Base-by-base conservation (phyloP, 177 flowering plant genomes). In the Vitis hybrid region DNA sequence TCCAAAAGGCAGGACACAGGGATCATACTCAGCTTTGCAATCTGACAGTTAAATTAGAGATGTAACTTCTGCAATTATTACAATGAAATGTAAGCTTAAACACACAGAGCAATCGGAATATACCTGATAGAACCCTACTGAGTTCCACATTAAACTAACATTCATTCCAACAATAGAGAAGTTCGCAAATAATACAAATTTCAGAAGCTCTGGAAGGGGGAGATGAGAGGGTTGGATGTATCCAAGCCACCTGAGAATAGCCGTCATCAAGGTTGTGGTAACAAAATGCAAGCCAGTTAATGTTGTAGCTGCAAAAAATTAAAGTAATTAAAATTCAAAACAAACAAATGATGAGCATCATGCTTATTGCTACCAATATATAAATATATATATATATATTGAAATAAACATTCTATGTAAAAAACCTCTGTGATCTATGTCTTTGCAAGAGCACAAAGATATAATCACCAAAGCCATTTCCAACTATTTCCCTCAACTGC, bases 61-160 rank as follows among this genome's bases (percentile, higher is more conserved):
- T 14, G 30, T 56, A 56, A 60, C 5, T 56, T 58, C 9, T 32
- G 5, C 48, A 26, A 68, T 71, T 58, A 50, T 57, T 3, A 17
- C 21, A 17, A 12, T 18, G 14, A 67, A 60, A 14, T 14, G 52
- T 62, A 72, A 62, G 34, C 13, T 52, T 21, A 62, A 71, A 68
- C 48, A n/a, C 3, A 10, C 4, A 3, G 5, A 12, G 12, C 19
- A 68, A 21, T 11, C 60, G 18, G n/a, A 69, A 40, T 72, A 63
- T 63, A 88, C 97, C 92, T 91, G 97, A 80, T 91, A 91, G 66
- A 91, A 91, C 64, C 97, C 97, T 49, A 91, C 93, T 1, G 97
- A 91, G 62, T 91, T 91, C 91, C 88, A 89, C 93, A 91, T 91
- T 15, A 91, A 75, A 70, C 93, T 89, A 52, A 91, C 87, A 82